A percentile compares a stretch with the other conserved stretches of the same genome.
Conservation (phyloP, 2,329 filamentous ascomycete genomes). For the Xylariaceae sp. region DNA sequence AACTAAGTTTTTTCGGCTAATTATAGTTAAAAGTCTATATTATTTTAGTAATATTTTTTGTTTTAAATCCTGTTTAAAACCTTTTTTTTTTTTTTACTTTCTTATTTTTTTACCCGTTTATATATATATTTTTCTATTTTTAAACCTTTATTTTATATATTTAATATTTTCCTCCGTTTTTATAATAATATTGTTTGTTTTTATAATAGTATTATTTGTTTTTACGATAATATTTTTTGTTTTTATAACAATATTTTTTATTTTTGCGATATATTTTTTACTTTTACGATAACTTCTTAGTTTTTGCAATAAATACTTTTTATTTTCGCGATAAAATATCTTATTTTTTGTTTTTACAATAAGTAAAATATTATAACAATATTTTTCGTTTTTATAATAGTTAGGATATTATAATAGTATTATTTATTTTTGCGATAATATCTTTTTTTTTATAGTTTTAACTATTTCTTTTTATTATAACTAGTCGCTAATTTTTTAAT, state of each 20-base stretch:
- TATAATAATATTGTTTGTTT: neutral
- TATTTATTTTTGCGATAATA: neutral
- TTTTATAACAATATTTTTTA: neutral
- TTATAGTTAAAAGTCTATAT: no score
- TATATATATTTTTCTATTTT: neutral
- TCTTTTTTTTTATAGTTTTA: neutral
- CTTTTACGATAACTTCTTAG: no score
- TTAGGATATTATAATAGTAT: neutral
- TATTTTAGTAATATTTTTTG: neutral
- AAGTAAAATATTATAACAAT: neutral
- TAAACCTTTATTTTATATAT: neutral
- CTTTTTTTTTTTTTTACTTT: neutral
- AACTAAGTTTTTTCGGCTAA: no score
- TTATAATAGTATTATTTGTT: neutral
- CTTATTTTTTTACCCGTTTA: neutral
- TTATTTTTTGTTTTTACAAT: neutral
- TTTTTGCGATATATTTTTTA: neutral
- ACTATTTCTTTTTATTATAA: neutral
- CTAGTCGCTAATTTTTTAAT: neutral
- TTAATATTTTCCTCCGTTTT: neutral
- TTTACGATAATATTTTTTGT: neutral
- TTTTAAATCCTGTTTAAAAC: no score
- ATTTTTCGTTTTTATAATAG: neutral
- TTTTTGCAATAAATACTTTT: no score
- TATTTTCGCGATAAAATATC: neutral